Conservation (phyloP, 495 filamentous ascomycete species). For the Penicillium malachiteum region DNA sequence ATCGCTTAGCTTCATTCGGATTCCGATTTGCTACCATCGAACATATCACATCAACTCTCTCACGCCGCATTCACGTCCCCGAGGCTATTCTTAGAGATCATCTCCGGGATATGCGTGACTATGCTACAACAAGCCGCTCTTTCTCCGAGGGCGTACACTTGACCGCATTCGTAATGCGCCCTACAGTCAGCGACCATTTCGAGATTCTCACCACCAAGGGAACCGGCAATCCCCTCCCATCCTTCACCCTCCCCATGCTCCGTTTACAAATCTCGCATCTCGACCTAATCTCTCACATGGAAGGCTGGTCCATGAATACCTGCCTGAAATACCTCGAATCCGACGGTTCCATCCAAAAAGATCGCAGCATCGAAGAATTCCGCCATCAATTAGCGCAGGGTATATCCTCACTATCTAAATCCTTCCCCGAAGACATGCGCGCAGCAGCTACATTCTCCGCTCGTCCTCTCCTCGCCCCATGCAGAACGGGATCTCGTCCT, state of each 20-base stretch:
- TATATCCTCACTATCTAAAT: constrained; percentile 40
- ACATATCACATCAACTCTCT: constrained; percentile 66
- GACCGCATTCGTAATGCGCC: constrained; percentile 70
- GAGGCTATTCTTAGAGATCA: constrained; percentile 51
- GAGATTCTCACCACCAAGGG: constrained; percentile 70
- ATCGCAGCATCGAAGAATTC: constrained; percentile 39
- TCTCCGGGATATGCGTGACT: constrained; percentile 61
- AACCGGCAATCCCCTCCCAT: constrained; percentile 66
- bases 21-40: constrained; percentile 71
- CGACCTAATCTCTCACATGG: constrained; percentile 55
- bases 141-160: constrained; percentile 70
- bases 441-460: constrained; percentile 48
- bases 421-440: constrained; percentile 48
- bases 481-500: constrained; percentile 21
- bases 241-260: constrained; percentile 55
- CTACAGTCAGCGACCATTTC: constrained; percentile 64
- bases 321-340: constrained; percentile 50
- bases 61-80: constrained; percentile 69
- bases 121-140: constrained; percentile 48
- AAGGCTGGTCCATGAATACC: constrained; percentile 54
- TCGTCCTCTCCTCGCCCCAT: constrained; percentile 46
- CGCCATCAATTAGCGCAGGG: constrained; percentile 37
- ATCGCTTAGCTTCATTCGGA: constrained; percentile 66
- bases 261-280: constrained; percentile 59
- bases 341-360: constrained; percentile 26